Percentiles rank a stretch among this genome's conserved stretches.
phyloP scores from a whole-genome alignment of 768 basidiomycete genomes.

The Termitomyces sp. region DNA sequence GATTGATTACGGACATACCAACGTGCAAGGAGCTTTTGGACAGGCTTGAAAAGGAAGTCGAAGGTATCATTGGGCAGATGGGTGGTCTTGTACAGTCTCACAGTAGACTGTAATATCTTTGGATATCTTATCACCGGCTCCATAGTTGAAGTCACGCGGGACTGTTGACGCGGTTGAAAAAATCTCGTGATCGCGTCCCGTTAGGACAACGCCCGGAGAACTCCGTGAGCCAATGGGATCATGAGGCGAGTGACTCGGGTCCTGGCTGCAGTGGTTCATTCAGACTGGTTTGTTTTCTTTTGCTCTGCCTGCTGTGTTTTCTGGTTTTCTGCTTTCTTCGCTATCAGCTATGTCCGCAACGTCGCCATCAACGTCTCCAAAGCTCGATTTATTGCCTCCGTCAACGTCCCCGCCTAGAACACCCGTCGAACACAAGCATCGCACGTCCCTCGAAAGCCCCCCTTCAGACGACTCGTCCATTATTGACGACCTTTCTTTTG shows the following conservation, averaged over 20 bases:
- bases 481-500: constrained; percentile 63
- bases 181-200: constrained; percentile 33
- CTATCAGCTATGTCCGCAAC: constrained; percentile 17
- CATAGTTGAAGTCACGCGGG: no score
- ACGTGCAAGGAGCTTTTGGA: constrained; percentile 69
- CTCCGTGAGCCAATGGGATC: constrained; percentile 16
- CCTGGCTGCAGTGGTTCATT: constrained; percentile 18
- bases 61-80: constrained; percentile 55
- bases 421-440: constrained; percentile 27
- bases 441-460: constrained; percentile 25
- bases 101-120: constrained; percentile 31
- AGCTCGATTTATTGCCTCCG: constrained; percentile 16
- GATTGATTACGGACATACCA: constrained; percentile 79
- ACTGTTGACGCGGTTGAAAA: neutral
- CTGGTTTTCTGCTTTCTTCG: constrained; percentile 27
- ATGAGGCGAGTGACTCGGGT: constrained; percentile 18
- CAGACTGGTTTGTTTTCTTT: constrained; percentile 11
- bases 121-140: neutral
- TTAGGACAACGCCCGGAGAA: constrained; percentile 24
- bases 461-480: constrained; percentile 55
- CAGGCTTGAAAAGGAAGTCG: constrained; percentile 70
- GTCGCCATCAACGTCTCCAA: constrained; percentile 14
- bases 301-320: constrained; percentile 17
- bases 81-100: constrained; percentile 24
- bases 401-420: constrained; percentile 36